Base-by-base conservation (phyloP, 163 green algal genomes). In the Smithsoniella earleae region DNA sequence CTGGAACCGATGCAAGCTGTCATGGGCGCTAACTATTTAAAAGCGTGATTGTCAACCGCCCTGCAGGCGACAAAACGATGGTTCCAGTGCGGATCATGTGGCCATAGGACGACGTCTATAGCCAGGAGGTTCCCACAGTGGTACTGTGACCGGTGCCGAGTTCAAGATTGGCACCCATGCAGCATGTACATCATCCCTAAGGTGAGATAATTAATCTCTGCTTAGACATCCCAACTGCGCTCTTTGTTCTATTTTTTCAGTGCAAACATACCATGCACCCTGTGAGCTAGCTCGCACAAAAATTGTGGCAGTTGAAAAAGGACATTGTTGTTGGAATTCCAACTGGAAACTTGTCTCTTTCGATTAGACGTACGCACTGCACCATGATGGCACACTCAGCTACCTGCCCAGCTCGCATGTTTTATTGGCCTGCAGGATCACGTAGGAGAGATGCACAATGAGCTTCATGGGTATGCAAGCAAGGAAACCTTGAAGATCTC, bases 101-200 rank as follows among this genome's bases (percentile, higher is more conserved):
- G 1, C 58, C n/a, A 69, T 33, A 37, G 58, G 25, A 69, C 58
- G 4, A 13, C 58, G 3, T 69, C 58, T 30, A 31, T 69, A 31
- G 58, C 58, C 18, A 30, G 58, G 3, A 30, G 58, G 30, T 69
- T 69, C 25, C 58, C 58, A 13, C 30, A 30, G 20, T 69, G 58
- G 58, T 33, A 31, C 16, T 69, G 58, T 36, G 58, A 69, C 58
- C 58, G 58, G 27, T 69, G 58, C 58, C 58, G 58, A 30, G 43
- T 69, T 30, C 16, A 69, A 31, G 58, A 69, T 36, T 69, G 58
- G 58, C 58, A 69, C 30, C 58, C 58, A 8, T 69, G 58, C 58
- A 69, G 58, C 58, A 69, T 69, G 58, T 69, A 69, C 58, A 69
- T 69, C 58, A 34, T 69, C 20, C 27, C 27, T 33, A 69, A 69